A percentile compares a stretch with the other conserved stretches of the same genome.
These are phyloP conservation scores for Lachancea fermentati DNA, from an alignment of 805 yeast genomes.

Conservation along the genomic window DNA sequence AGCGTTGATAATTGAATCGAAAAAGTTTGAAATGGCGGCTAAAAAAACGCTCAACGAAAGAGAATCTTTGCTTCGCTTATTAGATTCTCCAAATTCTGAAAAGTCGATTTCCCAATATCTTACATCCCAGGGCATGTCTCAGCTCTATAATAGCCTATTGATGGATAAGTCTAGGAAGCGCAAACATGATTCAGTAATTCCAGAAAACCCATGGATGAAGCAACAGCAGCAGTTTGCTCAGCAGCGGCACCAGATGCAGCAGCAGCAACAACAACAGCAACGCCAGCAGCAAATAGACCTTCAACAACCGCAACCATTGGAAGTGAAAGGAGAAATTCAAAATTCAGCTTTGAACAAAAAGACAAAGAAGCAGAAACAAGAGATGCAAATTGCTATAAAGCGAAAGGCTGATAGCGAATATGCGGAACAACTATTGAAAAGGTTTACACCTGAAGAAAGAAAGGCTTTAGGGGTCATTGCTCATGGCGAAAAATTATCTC, in stretches of 20 bases:
- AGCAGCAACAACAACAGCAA: slow-evolving; percentile 34
- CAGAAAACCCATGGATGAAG: slow-evolving; percentile 41
- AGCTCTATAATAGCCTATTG: slow-evolving; percentile 74
- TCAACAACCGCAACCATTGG: slow-evolving; percentile 27
- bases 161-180: slow-evolving; percentile 55
- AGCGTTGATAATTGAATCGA: slow-evolving; percentile 84
- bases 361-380: slow-evolving; percentile 30
- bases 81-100: slow-evolving; percentile 83
- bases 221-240: slow-evolving; percentile 38
- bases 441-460: slow-evolving; percentile 71
- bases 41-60: slow-evolving; percentile 83
- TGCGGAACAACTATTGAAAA: slow-evolving; percentile 27
- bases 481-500: slow-evolving; percentile 62
- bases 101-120: slow-evolving; percentile 70
- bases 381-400: slow-evolving; percentile 27
- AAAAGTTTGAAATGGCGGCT: slow-evolving; percentile 87
- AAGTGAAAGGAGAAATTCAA: slow-evolving; percentile 7
- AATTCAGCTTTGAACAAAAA: slow-evolving; percentile 18
- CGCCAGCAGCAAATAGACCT: slow-evolving; percentile 34
- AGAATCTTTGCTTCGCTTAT: slow-evolving; percentile 63
- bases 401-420: slow-evolving; percentile 31
- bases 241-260: slow-evolving; percentile 32
- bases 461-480: slow-evolving; percentile 77
- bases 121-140: slow-evolving; percentile 85
- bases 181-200: slow-evolving; percentile 36